Evolutionary conservation across 805 yeast genomes (phyloP), one percentile per base, ranked within the genome.

Genomic region (Saccharomyces paradoxus): DNA sequence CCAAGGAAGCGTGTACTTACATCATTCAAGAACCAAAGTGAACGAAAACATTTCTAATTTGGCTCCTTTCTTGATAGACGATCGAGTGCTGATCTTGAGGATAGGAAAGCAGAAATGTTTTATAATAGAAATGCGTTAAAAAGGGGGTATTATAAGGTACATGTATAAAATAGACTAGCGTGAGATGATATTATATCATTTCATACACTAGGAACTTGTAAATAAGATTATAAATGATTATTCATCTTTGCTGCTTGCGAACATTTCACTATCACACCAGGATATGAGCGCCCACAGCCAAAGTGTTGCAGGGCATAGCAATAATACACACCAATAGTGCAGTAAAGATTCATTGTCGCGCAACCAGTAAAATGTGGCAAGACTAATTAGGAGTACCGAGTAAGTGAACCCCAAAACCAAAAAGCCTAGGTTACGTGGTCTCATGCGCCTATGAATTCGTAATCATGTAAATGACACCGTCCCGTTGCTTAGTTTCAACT

Each of bases 1-100:
- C 49, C 80, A 80, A 32, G 94, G 96, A 1, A 87, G 91, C 2
- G 79, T 92, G 1, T 87, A 87, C 63, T 58, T 81, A 55, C 96
- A 96, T 0, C 71, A 76, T 24, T 77, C 81, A 28, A 73, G 87
- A 55, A 69, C 72, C 8, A 82, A 84, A 59, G 71, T 79, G 14
- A 81, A 79, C 24, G 73, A 74, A 0, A 82, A 81, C 21, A 81
- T 78, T 49, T 70, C 72, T 1, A 72, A 81, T 54, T 70, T 81
- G 51, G 77, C 74, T 41, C 71, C 71, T 9, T 80, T 79, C 56
- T 68, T 87, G 54, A 74, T 87, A 4, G 91, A 81, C 41, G 81
- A 72, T 12, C 77, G 76, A 54, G 70, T 90, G 41, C 70, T 92
- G 56, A 69, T 89, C 41, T 66, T 91, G 21, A 77, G 95, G 60